These are phyloP conservation scores for Flaveria ramosissima DNA, from an alignment of 129 eudicot species.

Conservation along the genomic window DNA sequence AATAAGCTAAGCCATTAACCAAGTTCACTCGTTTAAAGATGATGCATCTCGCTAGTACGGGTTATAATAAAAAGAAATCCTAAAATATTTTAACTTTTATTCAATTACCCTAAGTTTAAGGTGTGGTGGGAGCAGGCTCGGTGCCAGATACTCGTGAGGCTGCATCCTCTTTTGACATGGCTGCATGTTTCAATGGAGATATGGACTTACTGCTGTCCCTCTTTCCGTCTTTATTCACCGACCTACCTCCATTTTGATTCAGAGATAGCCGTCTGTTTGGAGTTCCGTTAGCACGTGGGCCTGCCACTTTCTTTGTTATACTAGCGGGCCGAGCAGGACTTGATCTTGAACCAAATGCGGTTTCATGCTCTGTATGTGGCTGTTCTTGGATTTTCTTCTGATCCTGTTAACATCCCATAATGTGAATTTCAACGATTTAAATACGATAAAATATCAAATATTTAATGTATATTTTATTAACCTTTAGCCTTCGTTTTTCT, in stretches of 20 bases:
- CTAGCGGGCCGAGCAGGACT: conserved; percentile 74
- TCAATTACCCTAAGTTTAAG: conserved; percentile 35
- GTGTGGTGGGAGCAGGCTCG: conserved; percentile 68
- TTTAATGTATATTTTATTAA: conserved; percentile 25
- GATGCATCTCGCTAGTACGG: conserved; percentile 22
- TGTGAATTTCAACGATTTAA: not conserved
- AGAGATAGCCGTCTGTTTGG: conserved; percentile 78
- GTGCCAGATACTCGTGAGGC: conserved; percentile 70
- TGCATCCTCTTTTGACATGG: conserved; percentile 71
- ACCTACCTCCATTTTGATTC: conserved; percentile 73
- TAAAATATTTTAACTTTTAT: conserved; percentile 31
- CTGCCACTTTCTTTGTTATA: conserved; percentile 62
- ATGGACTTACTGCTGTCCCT: conserved; percentile 54
- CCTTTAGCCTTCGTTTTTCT: conserved; percentile 91
- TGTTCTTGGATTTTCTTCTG: conserved; percentile 86
- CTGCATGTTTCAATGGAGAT: conserved; percentile 70
- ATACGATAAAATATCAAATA: not conserved
- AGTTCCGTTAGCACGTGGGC: conserved; percentile 79
- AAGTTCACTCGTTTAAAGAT: conserved; percentile 24
- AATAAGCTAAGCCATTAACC: conserved; percentile 26
- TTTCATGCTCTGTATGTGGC: conserved; percentile 61
- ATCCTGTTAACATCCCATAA: conserved; percentile 53
- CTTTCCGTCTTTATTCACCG: conserved; percentile 62
- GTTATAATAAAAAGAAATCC: conserved; percentile 31
- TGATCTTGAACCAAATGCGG: conserved; percentile 67